Evolutionary conservation across 306 rosid genomes (phyloP), one percentile per base, ranked within the genome.

Genomic region (Acacia acuminata): DNA sequence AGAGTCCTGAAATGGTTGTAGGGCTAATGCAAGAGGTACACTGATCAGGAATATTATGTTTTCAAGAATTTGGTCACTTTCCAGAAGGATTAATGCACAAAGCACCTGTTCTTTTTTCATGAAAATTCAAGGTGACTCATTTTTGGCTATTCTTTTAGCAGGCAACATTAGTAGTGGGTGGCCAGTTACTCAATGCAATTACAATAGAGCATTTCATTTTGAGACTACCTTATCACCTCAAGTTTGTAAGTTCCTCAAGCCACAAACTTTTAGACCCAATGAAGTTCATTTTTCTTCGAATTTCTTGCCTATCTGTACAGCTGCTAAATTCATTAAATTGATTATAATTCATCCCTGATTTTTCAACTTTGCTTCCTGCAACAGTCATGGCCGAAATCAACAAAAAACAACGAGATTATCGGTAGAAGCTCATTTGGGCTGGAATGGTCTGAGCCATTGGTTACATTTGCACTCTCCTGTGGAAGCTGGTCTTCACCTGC

Each of bases 401-500:
- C 88, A 3, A 96, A 92, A 79, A 88, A 91, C 25, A 94, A 94
- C 8, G 99, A 96, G 88, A 89, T 89, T 78, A 91, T 89, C 87
- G 94, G 93, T 47, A 88, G 88, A 64, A 93, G 92, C 71, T 61
- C 83, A 84, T 93, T 92, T n/a, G 98, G 98, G 66, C 81, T 93
- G 76, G 97, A 96, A 74, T 92, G 94, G 95, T 92, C 97, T 14
- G 99, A 93, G 82, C 96, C 98, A 10, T 87, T 96, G 78, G 98
- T 93, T 69, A 96, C 99, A 74, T 96, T 96, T 81, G 97, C 99
- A 45, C 99, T 96, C 82, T 91, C 98, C 38, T 96, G 99, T 50
- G 99, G 97, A 88, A 93, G 99, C 85, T 93, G 99, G 99, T 96
- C 97, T 79, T 96, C 99, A 75, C 99, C 98, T 47, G 97, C 98